Evolutionary conservation across 768 basidiomycete species (phyloP).

Genomic region (Rhodotorula toruloides): DNA sequence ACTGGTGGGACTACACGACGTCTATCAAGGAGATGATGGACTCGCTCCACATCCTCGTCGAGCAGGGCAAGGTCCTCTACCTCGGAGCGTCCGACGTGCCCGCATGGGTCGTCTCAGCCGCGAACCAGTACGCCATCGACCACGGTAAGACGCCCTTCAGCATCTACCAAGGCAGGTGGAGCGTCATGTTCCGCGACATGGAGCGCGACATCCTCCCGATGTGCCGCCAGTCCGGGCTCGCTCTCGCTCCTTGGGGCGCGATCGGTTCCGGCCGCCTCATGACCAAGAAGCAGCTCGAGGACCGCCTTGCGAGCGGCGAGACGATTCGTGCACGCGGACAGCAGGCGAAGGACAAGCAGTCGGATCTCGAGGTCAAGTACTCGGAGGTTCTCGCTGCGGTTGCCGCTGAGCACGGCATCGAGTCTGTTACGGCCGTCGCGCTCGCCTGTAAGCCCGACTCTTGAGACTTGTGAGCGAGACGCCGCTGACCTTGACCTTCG

Average conservation of each 20-base stretch:
- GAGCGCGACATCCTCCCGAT: constrained; percentile 53
- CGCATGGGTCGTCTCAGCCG: constrained; percentile 54
- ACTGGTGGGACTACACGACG: constrained; percentile 43
- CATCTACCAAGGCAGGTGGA: constrained; percentile 56
- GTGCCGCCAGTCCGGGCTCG: constrained; percentile 18
- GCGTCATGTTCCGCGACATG: constrained; percentile 52
- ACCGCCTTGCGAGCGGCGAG: constrained; percentile 28
- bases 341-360: constrained; percentile 2
- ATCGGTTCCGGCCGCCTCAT: constrained; percentile 23
- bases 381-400: neutral
- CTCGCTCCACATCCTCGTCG: constrained; percentile 54
- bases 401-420: neutral
- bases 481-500: constrained; percentile 44
- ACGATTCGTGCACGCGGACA: constrained; percentile 1
- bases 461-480: neutral
- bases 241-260: constrained; percentile 16
- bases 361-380: constrained; percentile 9
- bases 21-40: constrained; percentile 59
- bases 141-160: constrained; percentile 55
- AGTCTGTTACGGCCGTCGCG: constrained; percentile 1
- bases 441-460: constrained; percentile 46
- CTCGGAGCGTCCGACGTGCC: constrained; percentile 51
- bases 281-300: constrained; percentile 17
- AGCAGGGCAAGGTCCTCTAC: constrained; percentile 55
- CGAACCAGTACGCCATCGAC: constrained; percentile 55